Evolutionary conservation across 2,329 filamentous ascomycete genomes (phyloP), one percentile per base, ranked within the genome.

Genomic region (Hirsutella minnesotensis): DNA sequence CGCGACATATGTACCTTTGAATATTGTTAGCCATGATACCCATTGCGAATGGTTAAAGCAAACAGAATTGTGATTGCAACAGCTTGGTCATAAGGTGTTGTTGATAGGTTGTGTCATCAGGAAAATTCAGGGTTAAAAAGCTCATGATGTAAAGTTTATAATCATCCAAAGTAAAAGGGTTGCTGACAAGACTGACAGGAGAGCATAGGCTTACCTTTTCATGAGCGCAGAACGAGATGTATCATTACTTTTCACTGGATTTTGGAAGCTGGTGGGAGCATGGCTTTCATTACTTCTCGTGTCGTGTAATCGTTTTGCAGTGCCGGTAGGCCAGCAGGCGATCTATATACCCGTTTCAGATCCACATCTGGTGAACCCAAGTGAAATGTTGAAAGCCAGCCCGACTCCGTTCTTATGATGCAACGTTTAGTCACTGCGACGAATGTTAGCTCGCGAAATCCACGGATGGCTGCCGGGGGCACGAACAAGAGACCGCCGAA

Each of bases 401-500:
- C 59, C 54, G 64, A 58, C 59, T 60, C 58, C 62, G 51, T 62
- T 45, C 53, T 54, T 46, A 56, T 56, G 56, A 56, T 51, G 59
- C 57, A 52, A 56, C 53, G 61, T 72, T 73, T 74, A 75, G 62
- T 72, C 72, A 59, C 72, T 75, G 47, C 8, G 41, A 38, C 43
- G 16, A n/a, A 18, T 21, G 66, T 74, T 64, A 74, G 70, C 53
- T 48, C 41, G 1, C 19, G 3, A 40, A 16, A 16, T 8, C 13
- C 22, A 16, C 1, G n/a, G 5, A 20, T 9, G 12, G 24, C 12
- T 5, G 13, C 7, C 2, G 18, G 9, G 18, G 35, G 38, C 37
- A 69, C 72, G 44, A 68, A 75, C 72, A 92, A 90, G 63, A 90
- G 79, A 77, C 81, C 81, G 66, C 82, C 85, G 73, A 90, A 88